Evolutionary conservation across 257 asterid species (phyloP), one percentile per base, ranked within the genome.

Genomic region (Solanum tacnaense): DNA sequence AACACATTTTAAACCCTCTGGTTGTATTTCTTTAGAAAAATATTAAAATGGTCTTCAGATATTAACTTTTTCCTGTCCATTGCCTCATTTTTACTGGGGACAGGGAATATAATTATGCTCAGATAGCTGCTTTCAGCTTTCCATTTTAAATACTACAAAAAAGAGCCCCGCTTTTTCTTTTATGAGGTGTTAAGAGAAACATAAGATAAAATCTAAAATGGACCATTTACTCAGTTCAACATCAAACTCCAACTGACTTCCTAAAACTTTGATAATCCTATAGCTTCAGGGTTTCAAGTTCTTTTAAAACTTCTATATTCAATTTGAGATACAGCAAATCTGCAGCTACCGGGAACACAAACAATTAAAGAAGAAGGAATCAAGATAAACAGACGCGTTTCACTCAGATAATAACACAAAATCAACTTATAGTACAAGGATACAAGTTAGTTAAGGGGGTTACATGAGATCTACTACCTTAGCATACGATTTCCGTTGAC

Each of bases 401-500:
- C 81, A 39, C 84, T 41, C n/a, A 5, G 41, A 29, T 71, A 15
- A 46, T 29, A 73, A 44, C 72, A 46, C 34, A 46, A 46, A 31
- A 71, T 16, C 32, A 49, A 86, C 13, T 36, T 41, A 86, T 11
- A 75, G 68, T 31, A 62, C 32, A 60, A 27, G 52, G 23, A 31
- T 23, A 23, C 7, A 67, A n/a, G 82, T 5, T 27, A 62, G 29
- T 76, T 4, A 36, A 72, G 46, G 72, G 21, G 76, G 23, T 88
- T 89, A 78, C 35, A 84, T 87, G 85, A n/a, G 13, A 88, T 29
- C 73, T 85, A 95, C 86, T 88, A 97, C 99, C 99, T 95, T 91
- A 96, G 88, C 88, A 94, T 88, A 90, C 89, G 92, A 88, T 96
- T 97, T 92, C 94, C 98, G 49, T 91, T 83, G 86, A 87, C 93